Conservation (phyloP, 345 rosid genomes). For the Durio zibethinus region DNA sequence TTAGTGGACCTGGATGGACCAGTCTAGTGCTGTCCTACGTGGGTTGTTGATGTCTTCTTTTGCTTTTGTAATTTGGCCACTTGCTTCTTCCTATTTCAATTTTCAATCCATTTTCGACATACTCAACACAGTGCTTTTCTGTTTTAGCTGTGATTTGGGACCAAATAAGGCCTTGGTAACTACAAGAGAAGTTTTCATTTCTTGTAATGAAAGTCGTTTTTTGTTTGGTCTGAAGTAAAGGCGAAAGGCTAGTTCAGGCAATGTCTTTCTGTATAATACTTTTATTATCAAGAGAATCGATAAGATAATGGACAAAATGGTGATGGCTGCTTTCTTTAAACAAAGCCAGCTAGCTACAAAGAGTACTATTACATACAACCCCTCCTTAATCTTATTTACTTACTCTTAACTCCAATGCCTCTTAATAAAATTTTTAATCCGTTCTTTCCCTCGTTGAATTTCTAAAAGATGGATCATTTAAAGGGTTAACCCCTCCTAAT, state of each 20-base stretch:
- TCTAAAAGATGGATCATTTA: conserved; percentile 32
- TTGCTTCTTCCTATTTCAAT: neutral
- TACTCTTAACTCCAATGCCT: conserved; percentile 13
- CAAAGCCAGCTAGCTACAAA: conserved; percentile 23
- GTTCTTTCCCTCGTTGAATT: conserved; percentile 32
- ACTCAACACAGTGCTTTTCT: too few species aligned
- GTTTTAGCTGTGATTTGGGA: neutral
- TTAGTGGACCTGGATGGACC: neutral
- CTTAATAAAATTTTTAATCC: conserved; percentile 17
- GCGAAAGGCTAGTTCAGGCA: too few species aligned
- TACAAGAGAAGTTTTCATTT: too few species aligned
- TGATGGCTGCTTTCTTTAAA: conserved; percentile 25
- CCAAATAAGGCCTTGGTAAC: too few species aligned
- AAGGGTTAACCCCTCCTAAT: conserved; percentile 35
- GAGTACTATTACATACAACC: conserved; percentile 29
- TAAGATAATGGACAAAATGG: conserved; percentile 24
- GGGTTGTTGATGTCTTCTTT: neutral
- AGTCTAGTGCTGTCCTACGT: neutral
- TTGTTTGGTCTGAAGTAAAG: neutral
- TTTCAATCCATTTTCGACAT: too few species aligned
- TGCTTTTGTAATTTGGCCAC: neutral
- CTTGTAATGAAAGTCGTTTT: neutral
- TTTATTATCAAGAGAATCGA: neutral
- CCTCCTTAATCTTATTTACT: conserved; percentile 31
- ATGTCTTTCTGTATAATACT: neutral